Evolutionary conservation across 495 filamentous ascomycete species (phyloP), one percentile per base, ranked within the genome.

Genomic region (Lichenothelia convexa): DNA sequence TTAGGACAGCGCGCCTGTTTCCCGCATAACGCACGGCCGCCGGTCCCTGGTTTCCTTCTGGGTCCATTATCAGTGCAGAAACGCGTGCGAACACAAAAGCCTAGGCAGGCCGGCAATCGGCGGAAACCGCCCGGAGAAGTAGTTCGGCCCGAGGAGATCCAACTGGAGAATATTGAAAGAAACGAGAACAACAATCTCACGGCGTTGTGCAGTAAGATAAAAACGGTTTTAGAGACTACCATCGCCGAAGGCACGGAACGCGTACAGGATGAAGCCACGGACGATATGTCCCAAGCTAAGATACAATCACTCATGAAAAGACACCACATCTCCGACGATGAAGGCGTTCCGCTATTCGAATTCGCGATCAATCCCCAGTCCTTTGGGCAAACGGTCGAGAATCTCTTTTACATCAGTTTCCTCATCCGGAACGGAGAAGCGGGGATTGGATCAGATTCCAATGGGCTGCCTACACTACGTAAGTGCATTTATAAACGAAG

Each of bases 371-470:
- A 99, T 44, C 87, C 89, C 3, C 53, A 56, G 1, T 91, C 80
- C 1, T 99, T 95, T 48, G 84, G 86, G 0, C 91, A 99, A 58
- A 94, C 82, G 2, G 71, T 95, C 3, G 89, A 99, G 55, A 99
- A 99, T 53, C 57, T 99, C 46, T 99, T 99, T 57, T 94, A 94
- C 49, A 66, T 93, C 40, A 87, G 80, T 51, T 99, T 99, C 55
- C 58, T 99, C 38, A 83, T 94, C 38, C 72, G 76, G 36, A 91
- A 99, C 53, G 86, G 87, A 5, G 68, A 60, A 37, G 67, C 79
- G 8, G 76, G 69, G 21, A 60, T 93, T 16, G 54, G 59, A 0
- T 62, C 64, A 29, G 79, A 87, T 53, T 60, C 68, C 7, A 51
- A 76, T 15, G 63, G 62, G 1, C 52, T 89, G 16, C 83, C 84